Base-by-base conservation (phyloP, 768 basidiomycete genomes). In the Zangia roseola region DNA sequence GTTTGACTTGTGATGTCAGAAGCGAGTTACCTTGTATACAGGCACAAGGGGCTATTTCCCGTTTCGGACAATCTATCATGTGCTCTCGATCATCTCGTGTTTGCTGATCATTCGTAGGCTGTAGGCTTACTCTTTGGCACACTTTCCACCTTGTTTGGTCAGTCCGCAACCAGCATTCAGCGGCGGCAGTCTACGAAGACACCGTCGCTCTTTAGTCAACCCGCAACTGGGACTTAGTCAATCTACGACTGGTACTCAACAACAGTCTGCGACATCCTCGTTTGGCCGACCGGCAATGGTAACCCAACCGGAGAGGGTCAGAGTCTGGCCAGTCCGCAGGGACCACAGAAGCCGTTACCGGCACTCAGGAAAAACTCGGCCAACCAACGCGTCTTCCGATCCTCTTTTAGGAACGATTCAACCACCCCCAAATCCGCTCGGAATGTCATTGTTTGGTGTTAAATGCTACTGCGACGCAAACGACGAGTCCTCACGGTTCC, bases 341-440 rank as follows among this genome's bases (percentile, higher is more conserved):
- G n/a, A n/a, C n/a, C n/a, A n/a, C n/a, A n/a, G n/a, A 73, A 37
- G 56, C 65, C 24, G 54, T 54, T 43, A 55, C 52, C 13, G 53
- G 36, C 2, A 40, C 48, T 21, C 50, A 53, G 16, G 62, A 62
- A 31, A 43, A 35, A 47, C 64, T 64, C 33, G 60, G 57, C 28
- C 69, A 74, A 45, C 54, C 71, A 14, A 45, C 65, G 12, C 59
- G 10, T 50, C 58, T 1, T 62, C 72, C 52, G 71, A 75, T 4
- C 70, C 71, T 42, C 55, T 63, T 25, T 52, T 53, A 54, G 59
- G 56, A 20, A 20, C 33, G 10, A 43, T 50, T 16, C 63, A 63
- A 46, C 65, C 62, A 24, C 52, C 59, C 10, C 61, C 58, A 36
- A 47, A 10, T 20, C 45, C 70, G 21, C 64, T 69, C 41, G 72